Conservation (phyloP, 1,284 basidiomycete genomes). For the Pseudozyma sp. region DNA sequence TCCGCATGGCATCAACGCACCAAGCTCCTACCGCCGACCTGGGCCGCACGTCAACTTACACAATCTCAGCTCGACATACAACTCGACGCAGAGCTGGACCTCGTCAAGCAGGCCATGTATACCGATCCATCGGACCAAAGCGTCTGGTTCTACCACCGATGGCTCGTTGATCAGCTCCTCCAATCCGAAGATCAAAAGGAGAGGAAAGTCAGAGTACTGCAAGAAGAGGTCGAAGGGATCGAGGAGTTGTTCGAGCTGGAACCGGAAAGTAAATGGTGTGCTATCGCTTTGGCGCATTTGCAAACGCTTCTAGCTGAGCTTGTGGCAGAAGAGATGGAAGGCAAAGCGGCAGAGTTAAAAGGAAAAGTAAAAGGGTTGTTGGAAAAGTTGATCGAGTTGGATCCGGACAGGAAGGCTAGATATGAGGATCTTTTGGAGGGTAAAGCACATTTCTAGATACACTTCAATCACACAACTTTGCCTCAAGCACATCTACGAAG, state of each 20-base stretch:
- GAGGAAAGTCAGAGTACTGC: slow-evolving; percentile 13
- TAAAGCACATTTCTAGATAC: slow-evolving; percentile 24
- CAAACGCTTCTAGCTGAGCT: slow-evolving; percentile 19
- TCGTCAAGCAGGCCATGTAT: slow-evolving; percentile 93
- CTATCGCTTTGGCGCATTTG: slow-evolving; percentile 56
- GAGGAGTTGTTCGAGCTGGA: slow-evolving; percentile 89
- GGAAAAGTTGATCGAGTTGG: slow-evolving; percentile 41
- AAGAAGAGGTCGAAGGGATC: slow-evolving; percentile 82
- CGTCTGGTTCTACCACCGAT: slow-evolving; percentile 97
- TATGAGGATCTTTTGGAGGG: slow-evolving; percentile 55
- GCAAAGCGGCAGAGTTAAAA: not conserved
- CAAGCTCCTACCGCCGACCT: slow-evolving; percentile 80
- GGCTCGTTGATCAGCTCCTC: slow-evolving; percentile 78
- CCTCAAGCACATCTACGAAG: too few relatives aligned
- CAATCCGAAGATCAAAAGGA: not conserved
- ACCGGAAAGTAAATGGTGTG: slow-evolving; percentile 86
- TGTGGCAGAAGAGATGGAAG: not conserved
- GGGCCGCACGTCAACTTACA: slow-evolving; percentile 71
- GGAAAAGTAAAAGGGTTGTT: slow-evolving; percentile 22
- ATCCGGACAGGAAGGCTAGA: slow-evolving; percentile 55
- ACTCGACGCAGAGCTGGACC: slow-evolving; percentile 82
- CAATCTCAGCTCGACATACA: slow-evolving; percentile 65
- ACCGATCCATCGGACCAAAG: slow-evolving; percentile 96
- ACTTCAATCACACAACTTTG: not conserved
- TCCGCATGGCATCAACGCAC: slow-evolving; percentile 98